A percentile compares a stretch with the other conserved stretches of the same genome.
phyloP scores from a whole-genome alignment of 1,139 yeast genomes.

The Candida sp. region DNA sequence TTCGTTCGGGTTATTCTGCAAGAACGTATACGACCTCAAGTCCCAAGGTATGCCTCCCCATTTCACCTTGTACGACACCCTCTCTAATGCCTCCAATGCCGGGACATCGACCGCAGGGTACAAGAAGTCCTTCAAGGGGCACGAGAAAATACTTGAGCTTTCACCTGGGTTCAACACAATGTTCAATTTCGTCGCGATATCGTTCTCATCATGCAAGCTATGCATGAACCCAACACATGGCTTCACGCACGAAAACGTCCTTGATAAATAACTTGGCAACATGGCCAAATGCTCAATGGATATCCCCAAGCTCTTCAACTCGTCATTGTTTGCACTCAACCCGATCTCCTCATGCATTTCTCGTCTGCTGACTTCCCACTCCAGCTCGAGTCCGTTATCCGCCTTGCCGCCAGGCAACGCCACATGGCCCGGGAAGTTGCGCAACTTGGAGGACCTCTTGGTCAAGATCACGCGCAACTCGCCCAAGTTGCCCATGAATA shows the following conservation, averaged over 20 bases:
- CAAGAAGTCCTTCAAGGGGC: slow-evolving; percentile 66
- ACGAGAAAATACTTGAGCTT: slow-evolving; percentile 67
- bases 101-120: slow-evolving; percentile 41
- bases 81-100: slow-evolving; percentile 46
- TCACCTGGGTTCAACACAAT: slow-evolving; percentile 71
- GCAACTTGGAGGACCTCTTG: slow-evolving; percentile 68
- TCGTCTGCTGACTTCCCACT: slow-evolving; percentile 75
- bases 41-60: slow-evolving; percentile 82
- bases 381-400: slow-evolving; percentile 65
- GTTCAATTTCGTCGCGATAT: slow-evolving; percentile 33
- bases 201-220: slow-evolving; percentile 18
- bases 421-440: slow-evolving; percentile 85
- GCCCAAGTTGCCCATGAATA: slow-evolving; percentile 73
- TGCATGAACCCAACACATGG: slow-evolving; percentile 77
- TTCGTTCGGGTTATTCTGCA: slow-evolving; percentile 57
- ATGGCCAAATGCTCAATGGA: slow-evolving; percentile 58
- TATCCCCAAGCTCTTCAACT: slow-evolving; percentile 50
- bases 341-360: slow-evolving; percentile 93
- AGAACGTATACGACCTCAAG: slow-evolving; percentile 63
- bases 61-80: slow-evolving; percentile 41
- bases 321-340: slow-evolving; percentile 53
- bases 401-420: slow-evolving; percentile 93
- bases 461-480: slow-evolving; percentile 81
- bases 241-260: slow-evolving; percentile 81
- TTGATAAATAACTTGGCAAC: slow-evolving; percentile 76